These are phyloP conservation scores for Monosporascus sp. DNA, from an alignment of 2,329 filamentous ascomycete genomes.

Conservation along the genomic window DNA sequence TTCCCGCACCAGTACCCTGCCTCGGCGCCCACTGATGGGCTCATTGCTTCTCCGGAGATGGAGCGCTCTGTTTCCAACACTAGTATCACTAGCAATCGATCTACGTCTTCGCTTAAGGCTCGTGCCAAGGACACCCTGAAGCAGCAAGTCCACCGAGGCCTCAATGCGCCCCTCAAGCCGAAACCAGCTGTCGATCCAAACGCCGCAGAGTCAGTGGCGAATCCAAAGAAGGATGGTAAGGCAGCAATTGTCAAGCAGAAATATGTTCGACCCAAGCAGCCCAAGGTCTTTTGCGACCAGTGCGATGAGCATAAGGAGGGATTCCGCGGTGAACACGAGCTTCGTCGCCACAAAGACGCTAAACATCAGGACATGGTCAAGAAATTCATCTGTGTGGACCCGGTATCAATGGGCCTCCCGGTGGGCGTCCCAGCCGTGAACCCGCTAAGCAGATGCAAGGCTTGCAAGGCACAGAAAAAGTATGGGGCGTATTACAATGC, in stretches of 20 bases:
- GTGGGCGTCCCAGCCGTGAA: constrained; percentile 48
- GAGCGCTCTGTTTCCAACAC: constrained; percentile 44
- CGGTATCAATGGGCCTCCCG: constrained; percentile 33
- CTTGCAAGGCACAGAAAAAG: constrained; percentile 69
- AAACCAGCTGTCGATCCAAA: constrained; percentile 35
- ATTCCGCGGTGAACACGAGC: constrained; percentile 83
- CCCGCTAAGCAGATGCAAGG: constrained; percentile 76
- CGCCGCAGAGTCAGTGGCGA: constrained; percentile 14
- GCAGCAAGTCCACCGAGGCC: constrained; percentile 40
- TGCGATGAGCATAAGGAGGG: constrained; percentile 72
- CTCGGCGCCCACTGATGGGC: constrained; percentile 23
- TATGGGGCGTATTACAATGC: constrained; percentile 96
- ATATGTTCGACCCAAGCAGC: constrained; percentile 61
- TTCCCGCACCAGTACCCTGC: constrained; percentile 25
- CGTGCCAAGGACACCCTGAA: constrained; percentile 45
- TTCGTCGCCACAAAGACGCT: constrained; percentile 59
- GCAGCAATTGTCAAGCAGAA: constrained; percentile 37
- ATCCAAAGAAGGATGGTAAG: constrained; percentile 37
- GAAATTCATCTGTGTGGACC: constrained; percentile 57
- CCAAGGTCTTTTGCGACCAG: constrained; percentile 64
- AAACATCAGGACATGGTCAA: constrained; percentile 57
- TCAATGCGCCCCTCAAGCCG: constrained; percentile 36
- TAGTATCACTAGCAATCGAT: constrained; percentile 38
- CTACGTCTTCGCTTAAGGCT: constrained; percentile 39
- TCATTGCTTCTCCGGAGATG: constrained; percentile 35